Conservation (phyloP, 352 stramenopile species). For the Phytophthora meadii region DNA sequence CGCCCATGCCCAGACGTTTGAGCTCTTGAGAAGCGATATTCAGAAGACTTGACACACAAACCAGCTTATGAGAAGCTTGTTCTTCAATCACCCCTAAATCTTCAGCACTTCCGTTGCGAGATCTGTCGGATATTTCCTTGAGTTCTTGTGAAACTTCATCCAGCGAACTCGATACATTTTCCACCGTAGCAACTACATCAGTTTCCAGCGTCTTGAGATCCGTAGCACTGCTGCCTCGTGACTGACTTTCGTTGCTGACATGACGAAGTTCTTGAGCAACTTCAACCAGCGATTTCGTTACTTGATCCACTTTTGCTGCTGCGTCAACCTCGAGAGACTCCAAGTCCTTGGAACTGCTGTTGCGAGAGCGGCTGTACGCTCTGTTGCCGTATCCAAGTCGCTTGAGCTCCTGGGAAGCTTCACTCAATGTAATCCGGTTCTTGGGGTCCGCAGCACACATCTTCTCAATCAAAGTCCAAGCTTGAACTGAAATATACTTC, state of each 20-base stretch:
- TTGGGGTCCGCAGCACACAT: conserved; percentile 67
- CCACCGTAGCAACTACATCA: conserved; percentile 17
- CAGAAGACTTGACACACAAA: conserved; percentile 35
- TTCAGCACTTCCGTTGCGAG: conserved; percentile 18
- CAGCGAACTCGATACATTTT: conserved; percentile 35
- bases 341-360: conserved; percentile 29
- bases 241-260: conserved; percentile 31
- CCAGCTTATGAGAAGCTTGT: conserved; percentile 30
- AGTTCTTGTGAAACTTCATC: conserved; percentile 47
- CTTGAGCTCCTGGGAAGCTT: conserved; percentile 58
- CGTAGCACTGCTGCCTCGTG: conserved; percentile 19
- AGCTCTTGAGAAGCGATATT: conserved; percentile 56
- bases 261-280: conserved; percentile 51
- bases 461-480: conserved; percentile 66
- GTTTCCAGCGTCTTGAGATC: conserved; percentile 21
- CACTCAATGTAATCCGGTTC: conserved; percentile 52
- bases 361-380: conserved; percentile 20
- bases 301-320: conserved; percentile 24
- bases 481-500: conserved; percentile 43
- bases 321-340: conserved; percentile 17
- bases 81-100: conserved; percentile 24
- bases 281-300: conserved; percentile 39
- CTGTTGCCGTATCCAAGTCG: conserved; percentile 53
- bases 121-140: conserved; percentile 35
- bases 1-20: conserved; percentile 43